Conservation (phyloP, 805 yeast genomes). For the Candida patagonica region DNA sequence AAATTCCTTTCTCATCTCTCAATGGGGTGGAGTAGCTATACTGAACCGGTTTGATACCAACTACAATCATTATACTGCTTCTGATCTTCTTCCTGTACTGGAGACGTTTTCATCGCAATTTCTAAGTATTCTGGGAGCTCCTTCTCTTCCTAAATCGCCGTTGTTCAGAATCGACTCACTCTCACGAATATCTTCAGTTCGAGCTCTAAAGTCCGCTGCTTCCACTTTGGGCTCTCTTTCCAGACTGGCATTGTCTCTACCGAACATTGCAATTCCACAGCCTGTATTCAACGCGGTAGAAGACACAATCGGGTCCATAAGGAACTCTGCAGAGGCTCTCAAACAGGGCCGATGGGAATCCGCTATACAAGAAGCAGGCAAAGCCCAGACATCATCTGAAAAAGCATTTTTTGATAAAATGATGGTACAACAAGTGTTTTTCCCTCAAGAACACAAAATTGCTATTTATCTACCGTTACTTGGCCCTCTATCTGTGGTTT, state of each 20-base stretch:
- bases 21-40: conserved; percentile 77
- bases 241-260: conserved; percentile 57
- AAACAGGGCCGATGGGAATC: conserved; percentile 29
- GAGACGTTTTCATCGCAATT: conserved; percentile 69
- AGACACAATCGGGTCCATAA: conserved; percentile 38
- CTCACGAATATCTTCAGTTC: conserved; percentile 47
- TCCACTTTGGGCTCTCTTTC: conserved; percentile 66
- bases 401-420: conserved; percentile 85
- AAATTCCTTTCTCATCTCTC: conserved; percentile 69
- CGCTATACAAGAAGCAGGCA: conserved; percentile 35
- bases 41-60: conserved; percentile 30
- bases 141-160: conserved; percentile 49
- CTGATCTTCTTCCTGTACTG: conserved; percentile 47
- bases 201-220: conserved; percentile 52
- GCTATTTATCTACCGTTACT: conserved; percentile 87
- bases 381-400: conserved; percentile 54
- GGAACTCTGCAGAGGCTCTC: conserved; percentile 30
- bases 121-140: conserved; percentile 63
- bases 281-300: conserved; percentile 52
- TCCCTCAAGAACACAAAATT: conserved; percentile 91
- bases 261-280: conserved; percentile 76
- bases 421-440: conserved; percentile 91
- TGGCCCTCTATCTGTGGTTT: conserved; percentile 75
- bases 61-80: conserved; percentile 21
- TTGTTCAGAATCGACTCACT: conserved; percentile 55